Base-by-base conservation (phyloP, 257 asterid species). In the Eucommia ulmoides region DNA sequence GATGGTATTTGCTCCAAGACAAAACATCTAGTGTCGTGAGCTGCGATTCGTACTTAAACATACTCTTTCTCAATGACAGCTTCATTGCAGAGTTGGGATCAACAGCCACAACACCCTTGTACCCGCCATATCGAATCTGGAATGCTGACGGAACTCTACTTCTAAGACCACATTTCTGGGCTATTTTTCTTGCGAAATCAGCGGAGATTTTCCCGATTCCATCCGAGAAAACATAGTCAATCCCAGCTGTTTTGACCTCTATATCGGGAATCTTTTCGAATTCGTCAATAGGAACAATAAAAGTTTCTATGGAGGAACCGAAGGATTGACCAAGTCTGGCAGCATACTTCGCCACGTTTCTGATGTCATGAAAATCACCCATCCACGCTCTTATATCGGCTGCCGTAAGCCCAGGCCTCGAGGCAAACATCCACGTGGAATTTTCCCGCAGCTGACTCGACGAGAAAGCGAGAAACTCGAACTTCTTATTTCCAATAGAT, bases 241-340 rank as follows among this genome's bases (percentile, higher is more conserved):
- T 89, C 66, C 88, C 72, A n/a, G n/a, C n/a, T n/a, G n/a, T n/a
- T n/a, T n/a, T n/a, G n/a, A n/a, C n/a, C 59, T 65, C 52, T 19
- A 89, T 49, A 54, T 89, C 98, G 0, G 65, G 58, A 52, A 78
- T 48, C 45, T 70, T 20, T 0, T 76, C 61, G 44, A 74, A 77
- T 54, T 76, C 45, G 3, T 22, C 19, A 20, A 38, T 10, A 10
- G 82, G 84, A 56, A 85, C 93, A 53, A 74, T 70, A 20, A 85
- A 71, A 14, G 98, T 85, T 19, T 93, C 94, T 60, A 80, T 82
- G 33, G 98, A 85, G 14, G 94, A 89, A 18, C 94, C 85, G 77
- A 85, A 85, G 74, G 94, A 89, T 49, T 76, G 93, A 3, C 98
- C 96, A 88, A 89, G 76, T 65, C 98, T 74, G 21, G 96, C 98